Percentiles rank a stretch among this genome's conserved stretches.
Conservation (phyloP, 306 rosid species). For the Inga laurina region DNA sequence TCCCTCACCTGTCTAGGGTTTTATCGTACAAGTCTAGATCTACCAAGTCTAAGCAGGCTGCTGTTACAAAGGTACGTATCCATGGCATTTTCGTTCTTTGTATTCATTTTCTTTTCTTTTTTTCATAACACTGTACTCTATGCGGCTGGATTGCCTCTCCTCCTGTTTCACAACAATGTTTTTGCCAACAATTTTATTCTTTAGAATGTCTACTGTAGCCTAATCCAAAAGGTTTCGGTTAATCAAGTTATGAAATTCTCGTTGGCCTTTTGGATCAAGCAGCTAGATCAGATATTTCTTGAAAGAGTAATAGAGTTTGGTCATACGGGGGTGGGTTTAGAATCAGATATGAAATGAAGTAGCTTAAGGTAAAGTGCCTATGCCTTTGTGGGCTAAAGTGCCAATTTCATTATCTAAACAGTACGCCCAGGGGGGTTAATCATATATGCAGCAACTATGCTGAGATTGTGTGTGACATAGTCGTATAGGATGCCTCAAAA, state of each 20-base stretch:
- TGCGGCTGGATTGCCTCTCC: neutral
- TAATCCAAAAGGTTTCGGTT: neutral
- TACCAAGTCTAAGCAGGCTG: constrained; percentile 71
- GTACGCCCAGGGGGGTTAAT: neutral
- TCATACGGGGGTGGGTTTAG: neutral
- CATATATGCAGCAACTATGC: neutral
- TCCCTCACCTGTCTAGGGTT: constrained; percentile 76
- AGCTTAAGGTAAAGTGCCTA: neutral
- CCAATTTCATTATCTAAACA: neutral
- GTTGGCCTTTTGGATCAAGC: neutral
- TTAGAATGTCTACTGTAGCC: neutral
- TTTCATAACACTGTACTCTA: neutral
- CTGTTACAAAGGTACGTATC: constrained; percentile 68
- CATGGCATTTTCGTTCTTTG: constrained; percentile 26
- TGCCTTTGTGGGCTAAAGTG: neutral
- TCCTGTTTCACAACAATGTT: neutral
- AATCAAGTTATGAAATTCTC: neutral
- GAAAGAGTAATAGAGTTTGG: neutral
- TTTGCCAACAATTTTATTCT: neutral
- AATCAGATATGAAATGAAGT: neutral
- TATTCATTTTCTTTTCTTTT: neutral
- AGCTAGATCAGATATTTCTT: neutral
- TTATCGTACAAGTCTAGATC: constrained; percentile 77
- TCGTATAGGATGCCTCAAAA: neutral
- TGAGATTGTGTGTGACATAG: neutral